phyloP scores from a whole-genome alignment of 169 alveolate species.

The Plasmodium adleri region DNA sequence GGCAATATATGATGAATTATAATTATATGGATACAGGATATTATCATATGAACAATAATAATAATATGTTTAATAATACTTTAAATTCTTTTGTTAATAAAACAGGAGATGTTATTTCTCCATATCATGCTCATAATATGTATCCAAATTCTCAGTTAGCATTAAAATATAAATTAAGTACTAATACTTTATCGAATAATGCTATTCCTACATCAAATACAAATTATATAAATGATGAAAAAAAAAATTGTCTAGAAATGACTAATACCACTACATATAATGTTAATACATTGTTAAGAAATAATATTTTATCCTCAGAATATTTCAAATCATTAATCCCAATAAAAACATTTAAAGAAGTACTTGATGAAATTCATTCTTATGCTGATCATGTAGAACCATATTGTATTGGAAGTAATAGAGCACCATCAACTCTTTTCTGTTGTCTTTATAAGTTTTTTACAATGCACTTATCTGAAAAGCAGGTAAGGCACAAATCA shows the following conservation, averaged over 20 bases:
- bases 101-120: slow-evolving; percentile 4
- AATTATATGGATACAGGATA: slow-evolving; percentile 16
- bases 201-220: slow-evolving; percentile 11
- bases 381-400: slow-evolving; percentile 87
- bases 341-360: slow-evolving; percentile 78
- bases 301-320: slow-evolving; percentile 84
- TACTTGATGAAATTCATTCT: slow-evolving; percentile 81
- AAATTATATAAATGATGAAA: slow-evolving; percentile 52
- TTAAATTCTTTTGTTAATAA: slow-evolving; percentile 29
- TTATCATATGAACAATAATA: slow-evolving; percentile 14
- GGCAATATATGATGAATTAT: slow-evolving; percentile 34
- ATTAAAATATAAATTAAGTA: slow-evolving; percentile 17
- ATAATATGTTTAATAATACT: slow-evolving; percentile 9
- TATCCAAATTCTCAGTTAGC: slow-evolving; percentile 11
- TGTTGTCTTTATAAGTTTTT: slow-evolving; percentile 84
- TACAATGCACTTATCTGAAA: slow-evolving; percentile 82
- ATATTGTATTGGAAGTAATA: slow-evolving; percentile 82
- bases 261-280: slow-evolving; percentile 82
- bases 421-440: slow-evolving; percentile 86
- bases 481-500: slow-evolving; percentile 71
- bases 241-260: slow-evolving; percentile 48
- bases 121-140: slow-evolving; percentile 13
- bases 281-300: slow-evolving; percentile 81
- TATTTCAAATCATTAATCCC: slow-evolving; percentile 82
- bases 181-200: slow-evolving; percentile 24